These are phyloP conservation scores for Syncephalastrum racemosum DNA, from an alignment of 371 early-diverging fungal genomes.

Conservation along the genomic window DNA sequence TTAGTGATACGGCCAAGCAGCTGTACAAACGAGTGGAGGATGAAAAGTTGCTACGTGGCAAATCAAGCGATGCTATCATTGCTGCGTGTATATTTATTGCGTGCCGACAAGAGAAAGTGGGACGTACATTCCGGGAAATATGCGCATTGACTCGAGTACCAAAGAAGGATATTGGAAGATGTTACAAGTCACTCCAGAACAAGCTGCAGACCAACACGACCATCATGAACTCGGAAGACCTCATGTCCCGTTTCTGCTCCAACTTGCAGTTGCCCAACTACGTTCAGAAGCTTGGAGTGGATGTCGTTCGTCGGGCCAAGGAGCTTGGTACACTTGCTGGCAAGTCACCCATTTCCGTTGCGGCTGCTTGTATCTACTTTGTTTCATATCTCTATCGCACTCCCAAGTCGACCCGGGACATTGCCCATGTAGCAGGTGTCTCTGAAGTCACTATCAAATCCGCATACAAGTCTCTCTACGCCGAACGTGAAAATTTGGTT, in stretches of 20 bases:
- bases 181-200: slow-evolving; percentile 76
- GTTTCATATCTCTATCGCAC: slow-evolving; percentile 70
- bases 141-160: slow-evolving; percentile 92
- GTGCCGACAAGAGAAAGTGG: slow-evolving; percentile 89
- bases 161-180: slow-evolving; percentile 89
- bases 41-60: slow-evolving; percentile 88
- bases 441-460: slow-evolving; percentile 90
- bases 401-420: slow-evolving; percentile 71
- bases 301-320: slow-evolving; percentile 74
- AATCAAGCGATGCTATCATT: slow-evolving; percentile 89
- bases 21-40: slow-evolving; percentile 90
- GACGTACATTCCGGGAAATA: slow-evolving; percentile 98
- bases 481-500: slow-evolving; percentile 56
- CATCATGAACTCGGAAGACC: slow-evolving; percentile 73
- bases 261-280: slow-evolving; percentile 73
- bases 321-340: slow-evolving; percentile 85
- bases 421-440: slow-evolving; percentile 84
- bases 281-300: slow-evolving; percentile 70
- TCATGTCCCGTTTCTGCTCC: slow-evolving; percentile 89
- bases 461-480: slow-evolving; percentile 75
- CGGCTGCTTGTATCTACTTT: slow-evolving; percentile 90
- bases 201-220: slow-evolving; percentile 67
- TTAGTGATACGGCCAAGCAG: slow-evolving; percentile 94
- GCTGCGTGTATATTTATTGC: slow-evolving; percentile 98
- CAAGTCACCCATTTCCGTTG: slow-evolving; percentile 88